These are phyloP conservation scores for Gentiana macrophylla DNA, from an alignment of 257 asterid species.

Conservation along the genomic window DNA sequence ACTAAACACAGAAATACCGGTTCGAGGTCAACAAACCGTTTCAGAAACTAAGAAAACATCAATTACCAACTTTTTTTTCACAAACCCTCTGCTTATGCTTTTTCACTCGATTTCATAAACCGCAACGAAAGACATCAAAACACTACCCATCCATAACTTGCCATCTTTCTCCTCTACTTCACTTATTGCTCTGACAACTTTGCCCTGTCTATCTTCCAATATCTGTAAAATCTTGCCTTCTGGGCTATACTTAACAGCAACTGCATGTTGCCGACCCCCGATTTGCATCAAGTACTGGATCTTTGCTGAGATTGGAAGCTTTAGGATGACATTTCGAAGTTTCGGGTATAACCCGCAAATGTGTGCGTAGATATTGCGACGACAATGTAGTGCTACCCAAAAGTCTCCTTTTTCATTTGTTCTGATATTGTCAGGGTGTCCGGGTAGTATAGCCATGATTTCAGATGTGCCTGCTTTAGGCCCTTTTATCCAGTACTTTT, in stretches of 20 bases:
- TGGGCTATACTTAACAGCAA: constrained; percentile 56
- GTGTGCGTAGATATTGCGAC: constrained; percentile 50
- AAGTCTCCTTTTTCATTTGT: constrained; percentile 75
- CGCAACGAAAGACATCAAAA: constrained; percentile 66
- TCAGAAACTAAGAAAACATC: no score
- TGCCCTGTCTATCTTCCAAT: constrained; percentile 74
- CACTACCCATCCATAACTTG: constrained; percentile 93
- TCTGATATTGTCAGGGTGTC: constrained; percentile 76
- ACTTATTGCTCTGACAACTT: constrained; percentile 70
- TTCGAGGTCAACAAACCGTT: no score
- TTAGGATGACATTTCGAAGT: constrained; percentile 42
- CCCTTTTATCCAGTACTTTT: constrained; percentile 86
- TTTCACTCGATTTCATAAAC: constrained; percentile 46
- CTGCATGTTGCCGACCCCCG: constrained; percentile 60
- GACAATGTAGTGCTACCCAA: constrained; percentile 84
- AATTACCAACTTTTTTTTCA: no score
- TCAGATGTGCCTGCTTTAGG: constrained; percentile 59
- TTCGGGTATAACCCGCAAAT: constrained; percentile 39
- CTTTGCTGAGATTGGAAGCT: constrained; percentile 63
- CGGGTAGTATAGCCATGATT: constrained; percentile 60
- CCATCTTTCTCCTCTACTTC: constrained; percentile 93
- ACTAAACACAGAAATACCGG: no score
- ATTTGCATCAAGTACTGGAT: constrained; percentile 62
- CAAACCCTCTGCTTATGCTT: background rate
- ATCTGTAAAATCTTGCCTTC: constrained; percentile 62